Base-by-base conservation (phyloP, 768 basidiomycete species). In the Lactifluus subvellereus region DNA sequence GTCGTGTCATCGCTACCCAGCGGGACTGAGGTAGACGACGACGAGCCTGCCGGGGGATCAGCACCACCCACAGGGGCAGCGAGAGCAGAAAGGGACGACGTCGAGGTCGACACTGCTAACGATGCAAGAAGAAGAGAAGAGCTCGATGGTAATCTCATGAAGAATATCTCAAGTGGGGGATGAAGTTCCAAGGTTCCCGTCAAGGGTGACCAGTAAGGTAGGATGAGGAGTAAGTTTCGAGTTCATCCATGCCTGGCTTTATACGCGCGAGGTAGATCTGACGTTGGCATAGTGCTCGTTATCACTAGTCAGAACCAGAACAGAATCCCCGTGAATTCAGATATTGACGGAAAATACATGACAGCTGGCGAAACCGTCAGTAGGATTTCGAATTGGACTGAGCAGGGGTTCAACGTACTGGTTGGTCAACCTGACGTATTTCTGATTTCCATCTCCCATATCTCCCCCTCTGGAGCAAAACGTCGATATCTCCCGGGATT, bases 371-470 rank as follows among this genome's bases (percentile, higher is more conserved):
- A 14, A 49, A 45, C 48, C 9, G 13, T n/a, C 18, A 11, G 62
- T 33, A 18, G 33, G 33, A 37, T 60, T 42, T 43, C 9, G 30
- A 13, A 50, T 64, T n/a, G 20, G 32, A 32, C 66, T 33, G 60
- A 55, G 47, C 18, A 20, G 57, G 62, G 18, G 4, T 5, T 27
- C 11, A 30, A 42, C 64, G 18, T 40, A 59, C 49, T 10, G 18
- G 13, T 22, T 4, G 35, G 16, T 70, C 60, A 74, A 37, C 66
- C 69, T 32, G 68, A 56, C 60, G 76, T 71, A 11, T 74, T 75
- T 69, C 76, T 71, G 64, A 69, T 68, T 52, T 78, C 81, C 84
- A 89, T 83, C 74, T 89, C 87, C 81, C 83, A 87, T 14, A 82
- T 72, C 64, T 83, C 80, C 49, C 78, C 76, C 51, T 82, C 80